Base-by-base conservation (phyloP, 140 eudicot genomes). In the Stevia rebaudiana region DNA sequence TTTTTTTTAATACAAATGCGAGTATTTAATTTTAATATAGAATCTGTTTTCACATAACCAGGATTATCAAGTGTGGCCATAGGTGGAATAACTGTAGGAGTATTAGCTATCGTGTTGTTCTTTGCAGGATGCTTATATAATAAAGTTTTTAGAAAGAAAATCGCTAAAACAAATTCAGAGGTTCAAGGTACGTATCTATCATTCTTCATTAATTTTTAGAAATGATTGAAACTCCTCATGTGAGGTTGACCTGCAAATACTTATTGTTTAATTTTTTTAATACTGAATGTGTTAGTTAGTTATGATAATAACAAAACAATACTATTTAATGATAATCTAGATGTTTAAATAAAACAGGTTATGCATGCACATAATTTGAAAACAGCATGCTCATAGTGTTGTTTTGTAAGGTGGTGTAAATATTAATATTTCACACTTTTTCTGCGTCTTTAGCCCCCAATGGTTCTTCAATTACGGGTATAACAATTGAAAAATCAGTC, bases 1-100 rank as follows among this genome's bases (percentile, higher is more conserved):
- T 39, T 36, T 36, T 36, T 11, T 36, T 36, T 1, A 36, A 36
- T 0, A 36, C 6, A 39, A 55, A 65, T 65, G 18, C 59, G 57
- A 53, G 63, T 39, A 12, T 21, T 44, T 37, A 22, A 39, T 3
- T 71, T 44, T 37, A 22, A 39, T 3, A 67, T 62, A 52, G 30
- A 15, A 42, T 70, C 50, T 74, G 22, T 56, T 36, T 73, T 61
- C 66, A 63, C 28, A 57, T 53, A 74, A 78, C 41, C 81, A 84
- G 95, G 95, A 72, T 54, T 87, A 41, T 77, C 92, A 46, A 61
- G 77, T 64, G 84, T 83, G 68, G 83, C 82, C 46, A 81, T 81
- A 63, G 89, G 79, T 72, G 89, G 83, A 55, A 75, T 88, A 72
- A 76, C 68, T 41, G 71, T 84, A 37, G 89, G 73, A 23, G 86